phyloP scores from a whole-genome alignment of 805 yeast genomes.

The Yarrowia keelungensis region DNA sequence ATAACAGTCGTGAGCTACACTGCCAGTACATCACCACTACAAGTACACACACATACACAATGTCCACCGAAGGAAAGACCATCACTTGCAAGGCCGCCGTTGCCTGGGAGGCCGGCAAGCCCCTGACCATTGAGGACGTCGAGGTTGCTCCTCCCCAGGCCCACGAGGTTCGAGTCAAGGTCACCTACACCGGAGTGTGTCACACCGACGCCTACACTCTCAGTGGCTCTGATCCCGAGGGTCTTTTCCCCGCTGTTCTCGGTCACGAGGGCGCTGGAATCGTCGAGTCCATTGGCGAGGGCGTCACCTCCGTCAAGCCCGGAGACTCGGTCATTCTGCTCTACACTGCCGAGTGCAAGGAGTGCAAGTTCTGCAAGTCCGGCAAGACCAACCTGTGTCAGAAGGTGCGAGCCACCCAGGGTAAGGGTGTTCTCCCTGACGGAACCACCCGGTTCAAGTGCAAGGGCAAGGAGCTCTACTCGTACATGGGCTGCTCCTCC shows the following conservation, averaged over 20 bases:
- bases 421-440: constrained; percentile 98
- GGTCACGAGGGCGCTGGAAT: constrained; percentile 99
- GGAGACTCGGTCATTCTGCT: constrained; percentile 95
- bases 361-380: constrained; percentile 92
- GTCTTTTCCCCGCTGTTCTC: constrained; percentile 87
- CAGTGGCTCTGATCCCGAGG: constrained; percentile 95
- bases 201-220: constrained; percentile 98
- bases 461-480: constrained; percentile 79
- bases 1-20: neutral
- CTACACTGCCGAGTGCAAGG: constrained; percentile 95
- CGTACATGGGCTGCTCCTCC: constrained; percentile 98
- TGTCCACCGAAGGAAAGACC: constrained; percentile 34
- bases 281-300: constrained; percentile 94
- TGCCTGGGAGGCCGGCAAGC: constrained; percentile 92
- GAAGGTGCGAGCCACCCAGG: constrained; percentile 95
- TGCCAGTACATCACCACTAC: neutral
- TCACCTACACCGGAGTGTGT: constrained; percentile 91
- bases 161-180: constrained; percentile 94
- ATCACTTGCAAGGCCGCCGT: constrained; percentile 86
- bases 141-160: constrained; percentile 95
- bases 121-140: constrained; percentile 78
- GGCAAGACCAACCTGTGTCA: constrained; percentile 98
- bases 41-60: neutral
- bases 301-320: constrained; percentile 83
- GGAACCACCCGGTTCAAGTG: constrained; percentile 88